phyloP scores from a whole-genome alignment of 2,329 filamentous ascomycete genomes.

The Emmonsia crescens region DNA sequence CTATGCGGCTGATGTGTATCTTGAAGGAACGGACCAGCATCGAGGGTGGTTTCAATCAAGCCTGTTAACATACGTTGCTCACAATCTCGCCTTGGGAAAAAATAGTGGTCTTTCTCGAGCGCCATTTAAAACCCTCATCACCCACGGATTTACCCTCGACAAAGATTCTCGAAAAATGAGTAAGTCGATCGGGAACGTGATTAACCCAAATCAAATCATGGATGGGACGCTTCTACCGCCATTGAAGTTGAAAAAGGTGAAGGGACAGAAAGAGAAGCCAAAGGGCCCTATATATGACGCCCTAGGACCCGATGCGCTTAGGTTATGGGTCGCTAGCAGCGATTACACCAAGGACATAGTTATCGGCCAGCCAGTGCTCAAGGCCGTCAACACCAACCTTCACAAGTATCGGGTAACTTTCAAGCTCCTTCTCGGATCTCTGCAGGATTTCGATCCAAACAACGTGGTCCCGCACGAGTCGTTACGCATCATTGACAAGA shows the following conservation, averaged over 20 bases:
- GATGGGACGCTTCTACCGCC: constrained; percentile 66
- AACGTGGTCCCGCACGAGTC: constrained; percentile 31
- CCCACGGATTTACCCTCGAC: constrained; percentile 90
- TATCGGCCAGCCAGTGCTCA: constrained; percentile 66
- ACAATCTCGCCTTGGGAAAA: constrained; percentile 30
- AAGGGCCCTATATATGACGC: constrained; percentile 47
- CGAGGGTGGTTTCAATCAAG: constrained; percentile 98
- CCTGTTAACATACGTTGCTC: constrained; percentile 71
- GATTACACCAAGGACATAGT: constrained; percentile 85
- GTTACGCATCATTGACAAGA: constrained; percentile 54
- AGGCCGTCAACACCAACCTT: constrained; percentile 62
- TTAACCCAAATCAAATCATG: constrained; percentile 74
- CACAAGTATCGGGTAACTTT: constrained; percentile 83
- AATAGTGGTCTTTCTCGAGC: constrained; percentile 32
- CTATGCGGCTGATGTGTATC: constrained; percentile 64
- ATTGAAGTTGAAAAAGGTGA: constrained; percentile 51
- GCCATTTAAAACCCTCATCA: constrained; percentile 83
- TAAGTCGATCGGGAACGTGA: constrained; percentile 85
- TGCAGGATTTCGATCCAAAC: constrained; percentile 45
- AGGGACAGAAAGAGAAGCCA: constrained; percentile 34
- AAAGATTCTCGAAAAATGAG: constrained; percentile 94
- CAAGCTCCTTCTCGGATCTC: constrained; percentile 77
- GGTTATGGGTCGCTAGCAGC: constrained; percentile 82
- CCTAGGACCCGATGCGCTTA: constrained; percentile 74
- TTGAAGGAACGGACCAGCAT: constrained; percentile 93